These are phyloP conservation scores for Megacollybia platyphylla DNA, from an alignment of 1,284 basidiomycete species.

Conservation along the genomic window DNA sequence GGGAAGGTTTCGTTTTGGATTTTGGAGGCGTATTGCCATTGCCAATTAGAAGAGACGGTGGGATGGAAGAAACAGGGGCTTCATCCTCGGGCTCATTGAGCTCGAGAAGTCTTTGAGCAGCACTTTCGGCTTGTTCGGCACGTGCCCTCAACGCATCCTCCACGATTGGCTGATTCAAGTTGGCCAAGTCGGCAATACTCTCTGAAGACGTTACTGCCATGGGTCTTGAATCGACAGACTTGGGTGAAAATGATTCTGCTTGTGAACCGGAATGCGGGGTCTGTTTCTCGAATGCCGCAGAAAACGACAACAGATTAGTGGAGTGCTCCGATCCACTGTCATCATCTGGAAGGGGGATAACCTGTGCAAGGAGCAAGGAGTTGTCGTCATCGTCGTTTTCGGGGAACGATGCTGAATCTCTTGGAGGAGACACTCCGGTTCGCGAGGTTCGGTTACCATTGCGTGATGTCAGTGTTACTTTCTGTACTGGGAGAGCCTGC, in stretches of 20 bases:
- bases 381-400: slow-evolving; percentile 35
- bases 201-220: slow-evolving; percentile 36
- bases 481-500: slow-evolving; percentile 22
- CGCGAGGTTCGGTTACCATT: not conserved
- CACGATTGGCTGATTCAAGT: slow-evolving; percentile 37
- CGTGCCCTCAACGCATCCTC: slow-evolving; percentile 77
- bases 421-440: slow-evolving; percentile 11
- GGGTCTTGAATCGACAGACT: slow-evolving; percentile 37
- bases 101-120: slow-evolving; percentile 71
- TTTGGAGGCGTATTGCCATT: slow-evolving; percentile 12
- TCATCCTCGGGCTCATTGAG: slow-evolving; percentile 67
- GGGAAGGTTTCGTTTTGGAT: slow-evolving; percentile 21
- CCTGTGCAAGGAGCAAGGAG: slow-evolving; percentile 56
- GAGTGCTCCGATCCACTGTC: slow-evolving; percentile 58
- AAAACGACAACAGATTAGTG: slow-evolving; percentile 57
- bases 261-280: slow-evolving; percentile 18
- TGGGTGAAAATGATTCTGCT: slow-evolving; percentile 34
- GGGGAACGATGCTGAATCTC: slow-evolving; percentile 24
- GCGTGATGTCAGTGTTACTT: slow-evolving; percentile 1
- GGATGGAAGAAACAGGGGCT: slow-evolving; percentile 35
- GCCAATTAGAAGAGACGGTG: slow-evolving; percentile 40
- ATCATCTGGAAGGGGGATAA: slow-evolving; percentile 59
- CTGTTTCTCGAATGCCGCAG: slow-evolving; percentile 48
- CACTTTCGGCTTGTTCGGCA: slow-evolving; percentile 81
- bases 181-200: slow-evolving; percentile 27